Evolutionary conservation across 768 basidiomycete species (phyloP).

Genomic region (Mycena vulgaris): DNA sequence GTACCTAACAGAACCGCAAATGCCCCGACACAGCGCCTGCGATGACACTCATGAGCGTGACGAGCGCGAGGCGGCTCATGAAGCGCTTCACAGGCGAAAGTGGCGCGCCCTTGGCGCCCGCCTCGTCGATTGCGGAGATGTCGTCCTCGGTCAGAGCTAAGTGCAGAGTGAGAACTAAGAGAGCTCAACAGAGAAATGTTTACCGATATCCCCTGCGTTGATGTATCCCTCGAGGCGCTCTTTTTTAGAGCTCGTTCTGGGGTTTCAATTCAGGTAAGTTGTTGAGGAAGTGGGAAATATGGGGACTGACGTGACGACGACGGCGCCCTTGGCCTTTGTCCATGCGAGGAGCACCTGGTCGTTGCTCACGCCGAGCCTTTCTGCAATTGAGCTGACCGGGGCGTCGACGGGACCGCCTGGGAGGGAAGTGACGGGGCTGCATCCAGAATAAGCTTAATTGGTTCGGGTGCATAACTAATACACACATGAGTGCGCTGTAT

Average conservation of each 20-base stretch:
- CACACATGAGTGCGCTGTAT: slow-evolving; percentile 78
- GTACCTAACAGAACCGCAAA: slow-evolving; percentile 1
- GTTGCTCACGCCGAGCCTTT: slow-evolving; percentile 63
- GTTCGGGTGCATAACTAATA: background rate
- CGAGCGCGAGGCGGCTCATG: background rate
- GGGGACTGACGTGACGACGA: slow-evolving; percentile 71
- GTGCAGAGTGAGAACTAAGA: slow-evolving; percentile 1
- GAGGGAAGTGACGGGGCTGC: slow-evolving; percentile 70
- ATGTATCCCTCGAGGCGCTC: slow-evolving; percentile 78
- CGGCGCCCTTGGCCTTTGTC: slow-evolving; percentile 78
- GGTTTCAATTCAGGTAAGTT: background rate
- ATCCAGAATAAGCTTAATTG: background rate
- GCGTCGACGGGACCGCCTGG: slow-evolving; percentile 78
- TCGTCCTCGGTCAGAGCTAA: slow-evolving; percentile 67
- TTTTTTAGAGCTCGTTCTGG: slow-evolving; percentile 77
- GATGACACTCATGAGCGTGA: background rate
- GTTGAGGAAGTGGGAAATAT: background rate
- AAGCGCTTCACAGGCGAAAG: background rate
- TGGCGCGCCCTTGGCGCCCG: slow-evolving; percentile 61
- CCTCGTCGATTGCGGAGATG: slow-evolving; percentile 69
- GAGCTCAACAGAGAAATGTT: slow-evolving; percentile 26
- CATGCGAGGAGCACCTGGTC: slow-evolving; percentile 84
- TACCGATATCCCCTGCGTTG: slow-evolving; percentile 75
- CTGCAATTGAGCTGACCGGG: slow-evolving; percentile 69
- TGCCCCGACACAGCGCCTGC: slow-evolving; percentile 3